Evolutionary conservation across 208 protist species (phyloP).

Genomic region (Leptomonas seymouri): DNA sequence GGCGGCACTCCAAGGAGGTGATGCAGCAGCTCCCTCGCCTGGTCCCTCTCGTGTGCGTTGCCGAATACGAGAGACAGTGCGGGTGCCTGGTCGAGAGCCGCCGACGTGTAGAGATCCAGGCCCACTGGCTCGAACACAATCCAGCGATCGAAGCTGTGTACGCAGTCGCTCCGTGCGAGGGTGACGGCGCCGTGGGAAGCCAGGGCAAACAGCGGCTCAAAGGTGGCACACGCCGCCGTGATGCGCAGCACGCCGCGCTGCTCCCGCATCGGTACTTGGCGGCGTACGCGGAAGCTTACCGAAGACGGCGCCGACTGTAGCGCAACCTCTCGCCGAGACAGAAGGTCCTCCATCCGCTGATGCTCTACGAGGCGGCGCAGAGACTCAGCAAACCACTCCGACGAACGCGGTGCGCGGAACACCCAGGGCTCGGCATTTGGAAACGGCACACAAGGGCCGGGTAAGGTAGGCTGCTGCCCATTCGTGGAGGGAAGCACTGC

Average conservation of each 20-base stretch:
- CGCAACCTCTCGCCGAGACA: constrained; percentile 21
- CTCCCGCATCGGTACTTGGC: constrained; percentile 50
- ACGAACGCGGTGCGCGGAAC: constrained; percentile 5
- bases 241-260: constrained; percentile 50
- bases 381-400: constrained; percentile 20
- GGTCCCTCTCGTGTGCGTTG: constrained; percentile 29
- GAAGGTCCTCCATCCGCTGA: constrained; percentile 23
- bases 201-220: constrained; percentile 43
- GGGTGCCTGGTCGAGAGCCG: constrained; percentile 12
- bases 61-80: constrained; percentile 41
- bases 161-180: constrained; percentile 5
- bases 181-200: constrained; percentile 10
- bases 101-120: constrained; percentile 42
- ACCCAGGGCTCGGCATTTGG: constrained; percentile 18
- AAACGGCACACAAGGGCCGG: constrained; percentile 12
- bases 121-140: constrained; percentile 45
- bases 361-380: constrained; percentile 21
- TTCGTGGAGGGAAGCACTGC: constrained; percentile 12
- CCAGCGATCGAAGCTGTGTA: constrained; percentile 41
- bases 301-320: constrained; percentile 13
- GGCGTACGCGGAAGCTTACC: constrained; percentile 40
- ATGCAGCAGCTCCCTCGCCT: constrained; percentile 25
- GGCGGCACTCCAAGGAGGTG: constrained; percentile 20
- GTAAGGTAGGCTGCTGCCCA: constrained; percentile 4
- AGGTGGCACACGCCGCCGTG: constrained; percentile 11